These are phyloP conservation scores for Fusarium chlamydosporum DNA, from an alignment of 2,329 filamentous ascomycete genomes.

Conservation along the genomic window DNA sequence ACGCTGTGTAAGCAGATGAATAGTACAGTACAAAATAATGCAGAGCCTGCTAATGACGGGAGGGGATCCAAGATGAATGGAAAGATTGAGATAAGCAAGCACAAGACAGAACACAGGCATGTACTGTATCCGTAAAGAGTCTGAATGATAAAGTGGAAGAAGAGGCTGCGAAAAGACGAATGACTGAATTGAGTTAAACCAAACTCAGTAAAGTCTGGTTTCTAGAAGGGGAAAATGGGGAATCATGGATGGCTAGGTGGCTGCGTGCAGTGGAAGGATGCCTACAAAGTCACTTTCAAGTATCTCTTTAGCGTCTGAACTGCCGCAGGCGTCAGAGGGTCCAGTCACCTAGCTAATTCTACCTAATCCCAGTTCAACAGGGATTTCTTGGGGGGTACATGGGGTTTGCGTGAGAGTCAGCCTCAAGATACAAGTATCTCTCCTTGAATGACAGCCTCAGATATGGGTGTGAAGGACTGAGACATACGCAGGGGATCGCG, in stretches of 20 bases:
- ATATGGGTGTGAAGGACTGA: slow-evolving; percentile 35
- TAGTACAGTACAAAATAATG: not conserved
- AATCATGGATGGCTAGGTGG: slow-evolving; percentile 19
- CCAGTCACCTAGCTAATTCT: slow-evolving; percentile 16
- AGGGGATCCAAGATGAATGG: not conserved
- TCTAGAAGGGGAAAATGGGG: slow-evolving; percentile 39
- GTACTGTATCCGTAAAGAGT: not conserved
- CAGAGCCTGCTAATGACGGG: not conserved
- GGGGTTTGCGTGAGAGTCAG: slow-evolving; percentile 26
- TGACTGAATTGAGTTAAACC: slow-evolving; percentile 16
- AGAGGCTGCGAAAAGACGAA: slow-evolving; percentile 11
- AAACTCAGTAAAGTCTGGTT: slow-evolving; percentile 15
- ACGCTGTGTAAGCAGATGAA: not conserved
- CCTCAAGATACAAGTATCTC: slow-evolving; percentile 30
- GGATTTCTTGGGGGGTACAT: slow-evolving; percentile 29
- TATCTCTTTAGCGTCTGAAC: slow-evolving; percentile 41
- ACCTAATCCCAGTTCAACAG: slow-evolving; percentile 5
- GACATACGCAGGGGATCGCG: slow-evolving; percentile 41
- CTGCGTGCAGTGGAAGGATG: slow-evolving; percentile 21
- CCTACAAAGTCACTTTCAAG: slow-evolving; percentile 19
- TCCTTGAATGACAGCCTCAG: slow-evolving; percentile 34
- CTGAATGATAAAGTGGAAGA: slow-evolving; percentile 20
- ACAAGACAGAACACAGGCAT: not conserved
- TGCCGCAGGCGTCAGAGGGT: slow-evolving; percentile 42
- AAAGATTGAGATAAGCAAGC: not conserved